phyloP scores from a whole-genome alignment of 805 yeast species.

The Yamadazyma sp. region DNA sequence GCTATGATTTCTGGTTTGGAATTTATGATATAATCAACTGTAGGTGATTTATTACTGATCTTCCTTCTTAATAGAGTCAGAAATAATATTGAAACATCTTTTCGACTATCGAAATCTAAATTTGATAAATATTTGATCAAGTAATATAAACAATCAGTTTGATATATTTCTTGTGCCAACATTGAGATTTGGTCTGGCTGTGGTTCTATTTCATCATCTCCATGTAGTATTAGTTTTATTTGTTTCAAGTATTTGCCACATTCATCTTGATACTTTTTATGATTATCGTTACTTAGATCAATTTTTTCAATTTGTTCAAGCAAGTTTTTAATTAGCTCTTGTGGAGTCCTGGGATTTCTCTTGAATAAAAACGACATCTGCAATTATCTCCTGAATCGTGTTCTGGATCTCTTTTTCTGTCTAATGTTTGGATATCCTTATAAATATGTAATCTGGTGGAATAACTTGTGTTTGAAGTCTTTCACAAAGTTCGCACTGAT shows the following conservation, averaged over 20 bases:
- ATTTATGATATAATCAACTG: slow-evolving; percentile 73
- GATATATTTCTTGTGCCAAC: slow-evolving; percentile 76
- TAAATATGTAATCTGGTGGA: no score
- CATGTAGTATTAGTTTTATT: slow-evolving; percentile 62
- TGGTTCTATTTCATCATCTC: slow-evolving; percentile 63
- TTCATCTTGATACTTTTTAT: slow-evolving; percentile 65
- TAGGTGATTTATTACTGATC: slow-evolving; percentile 73
- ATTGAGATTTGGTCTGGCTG: slow-evolving; percentile 72
- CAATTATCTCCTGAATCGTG: no score
- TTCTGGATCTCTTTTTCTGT: no score
- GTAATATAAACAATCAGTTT: slow-evolving; percentile 62
- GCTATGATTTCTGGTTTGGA: slow-evolving; percentile 63
- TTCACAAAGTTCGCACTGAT: no score
- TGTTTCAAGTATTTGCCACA: slow-evolving; percentile 62
- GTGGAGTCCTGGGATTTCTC: slow-evolving; percentile 85
- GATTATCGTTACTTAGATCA: slow-evolving; percentile 35
- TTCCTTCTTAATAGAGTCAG: slow-evolving; percentile 75
- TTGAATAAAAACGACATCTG: slow-evolving; percentile 87
- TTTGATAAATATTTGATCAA: slow-evolving; percentile 58
- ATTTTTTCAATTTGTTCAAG: slow-evolving; percentile 70
- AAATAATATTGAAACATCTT: slow-evolving; percentile 73
- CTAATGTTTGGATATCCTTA: no score
- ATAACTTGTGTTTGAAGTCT: no score
- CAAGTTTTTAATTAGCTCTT: slow-evolving; percentile 73
- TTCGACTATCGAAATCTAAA: slow-evolving; percentile 86